Conservation (phyloP, 176 grass and related monocot genomes). For the Luzula sylvatica region DNA sequence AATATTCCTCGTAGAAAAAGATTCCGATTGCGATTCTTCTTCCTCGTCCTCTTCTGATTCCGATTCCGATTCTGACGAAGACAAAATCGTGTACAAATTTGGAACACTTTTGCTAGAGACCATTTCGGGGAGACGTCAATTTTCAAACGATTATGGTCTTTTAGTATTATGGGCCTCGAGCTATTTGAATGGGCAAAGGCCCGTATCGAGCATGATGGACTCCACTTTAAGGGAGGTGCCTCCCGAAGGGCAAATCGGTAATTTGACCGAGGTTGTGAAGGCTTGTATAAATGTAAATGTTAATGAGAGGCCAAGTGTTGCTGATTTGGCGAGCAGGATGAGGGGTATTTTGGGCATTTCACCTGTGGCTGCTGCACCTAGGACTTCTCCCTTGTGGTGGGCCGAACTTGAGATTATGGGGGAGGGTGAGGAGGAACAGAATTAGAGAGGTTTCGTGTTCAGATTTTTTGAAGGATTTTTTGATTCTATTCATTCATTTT, state of each 20-base stretch:
- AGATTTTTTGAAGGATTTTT: conserved; percentile 11
- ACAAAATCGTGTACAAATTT: conserved; percentile 56
- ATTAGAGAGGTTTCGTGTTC: background rate
- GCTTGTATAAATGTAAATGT: conserved; percentile 44
- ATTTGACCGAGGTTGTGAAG: conserved; percentile 40
- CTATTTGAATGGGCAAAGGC: conserved; percentile 53
- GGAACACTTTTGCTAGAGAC: conserved; percentile 72
- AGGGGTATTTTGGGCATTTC: conserved; percentile 52
- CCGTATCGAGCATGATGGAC: conserved; percentile 55
- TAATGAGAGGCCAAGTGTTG: conserved; percentile 34
- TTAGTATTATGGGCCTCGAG: conserved; percentile 75
- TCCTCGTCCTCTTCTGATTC: conserved; percentile 18
- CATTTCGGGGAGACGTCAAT: conserved; percentile 79
- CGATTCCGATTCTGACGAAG: conserved; percentile 27
- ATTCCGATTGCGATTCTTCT: conserved; percentile 16
- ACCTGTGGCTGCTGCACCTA: conserved; percentile 37
- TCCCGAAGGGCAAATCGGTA: conserved; percentile 32
- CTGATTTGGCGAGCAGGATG: conserved; percentile 44
- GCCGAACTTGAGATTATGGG: conserved; percentile 81
- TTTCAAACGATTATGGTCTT: conserved; percentile 60
- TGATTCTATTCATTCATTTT: no score
- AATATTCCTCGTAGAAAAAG: conserved; percentile 23
- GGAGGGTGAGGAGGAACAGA: background rate
- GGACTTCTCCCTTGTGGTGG: conserved; percentile 58
- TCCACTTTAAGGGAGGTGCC: conserved; percentile 40